A percentile compares a stretch with the other conserved stretches of the same genome.
These are phyloP conservation scores for Fusarium veterinarium DNA, from an alignment of 2,329 filamentous ascomycete species.

Conservation along the genomic window DNA sequence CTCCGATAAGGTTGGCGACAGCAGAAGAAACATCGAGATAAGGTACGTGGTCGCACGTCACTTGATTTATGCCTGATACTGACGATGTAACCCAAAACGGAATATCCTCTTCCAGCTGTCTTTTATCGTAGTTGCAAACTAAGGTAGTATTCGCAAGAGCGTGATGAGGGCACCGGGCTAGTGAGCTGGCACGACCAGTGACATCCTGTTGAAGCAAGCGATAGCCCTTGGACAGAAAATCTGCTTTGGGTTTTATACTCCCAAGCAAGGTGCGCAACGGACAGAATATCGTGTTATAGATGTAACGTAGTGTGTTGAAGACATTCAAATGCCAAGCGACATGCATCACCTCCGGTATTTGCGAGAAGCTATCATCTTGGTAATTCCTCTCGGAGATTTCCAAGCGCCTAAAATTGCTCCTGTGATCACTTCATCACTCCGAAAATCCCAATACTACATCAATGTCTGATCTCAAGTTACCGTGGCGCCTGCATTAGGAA, in stretches of 20 bases:
- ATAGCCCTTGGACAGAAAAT: too few relatives aligned
- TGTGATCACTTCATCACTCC: background rate
- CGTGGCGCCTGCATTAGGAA: conserved; percentile 4
- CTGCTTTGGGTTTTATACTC: too few relatives aligned
- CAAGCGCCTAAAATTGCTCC: background rate
- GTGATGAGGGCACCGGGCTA: conserved; percentile 11
- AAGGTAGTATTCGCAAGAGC: conserved; percentile 15
- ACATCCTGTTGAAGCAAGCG: background rate
- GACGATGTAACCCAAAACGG: background rate
- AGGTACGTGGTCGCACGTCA: background rate
- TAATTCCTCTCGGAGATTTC: background rate
- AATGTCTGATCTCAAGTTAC: background rate
- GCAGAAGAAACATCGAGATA: background rate
- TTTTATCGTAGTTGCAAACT: background rate
- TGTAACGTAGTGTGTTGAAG: background rate
- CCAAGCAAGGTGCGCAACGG: background rate
- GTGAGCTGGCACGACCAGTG: background rate
- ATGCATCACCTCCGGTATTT: background rate
- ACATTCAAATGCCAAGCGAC: background rate
- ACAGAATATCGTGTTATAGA: background rate
- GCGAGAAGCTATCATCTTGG: background rate
- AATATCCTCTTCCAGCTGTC: background rate
- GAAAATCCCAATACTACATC: conserved; percentile 6
- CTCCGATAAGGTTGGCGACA: background rate
- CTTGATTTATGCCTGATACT: background rate